Percentiles rank a stretch among this genome's conserved stretches.
These are phyloP conservation scores for Malassezia psittaci DNA, from an alignment of 1,284 basidiomycete genomes.

Conservation along the genomic window DNA sequence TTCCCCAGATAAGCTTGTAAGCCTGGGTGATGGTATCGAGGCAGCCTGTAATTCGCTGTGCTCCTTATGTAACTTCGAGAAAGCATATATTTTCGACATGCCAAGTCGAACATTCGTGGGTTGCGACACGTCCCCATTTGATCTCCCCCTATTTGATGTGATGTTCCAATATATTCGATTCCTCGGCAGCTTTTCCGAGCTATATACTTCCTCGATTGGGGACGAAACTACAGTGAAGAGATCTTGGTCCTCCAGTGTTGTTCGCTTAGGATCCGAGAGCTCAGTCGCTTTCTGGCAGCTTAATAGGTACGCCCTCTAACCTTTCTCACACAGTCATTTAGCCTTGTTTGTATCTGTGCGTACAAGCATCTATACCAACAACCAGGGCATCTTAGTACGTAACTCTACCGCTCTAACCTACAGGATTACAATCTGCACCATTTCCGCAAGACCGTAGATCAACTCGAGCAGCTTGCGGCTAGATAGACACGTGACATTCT, in stretches of 20 bases:
- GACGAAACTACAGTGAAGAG: background rate
- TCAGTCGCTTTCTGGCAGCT: conserved; percentile 79
- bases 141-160: conserved; percentile 72
- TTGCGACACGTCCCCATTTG: conserved; percentile 83
- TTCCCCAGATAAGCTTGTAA: background rate
- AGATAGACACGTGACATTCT: conserved; percentile 4
- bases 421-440: conserved; percentile 81
- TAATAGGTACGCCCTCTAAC: conserved; percentile 51
- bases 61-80: conserved; percentile 73
- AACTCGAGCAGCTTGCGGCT: conserved; percentile 39
- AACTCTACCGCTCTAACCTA: background rate
- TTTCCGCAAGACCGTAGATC: conserved; percentile 55
- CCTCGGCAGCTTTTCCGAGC: conserved; percentile 68
- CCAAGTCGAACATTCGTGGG: conserved; percentile 77
- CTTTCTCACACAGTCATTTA: conserved; percentile 48
- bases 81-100: conserved; percentile 84
- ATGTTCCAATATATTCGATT: conserved; percentile 85
- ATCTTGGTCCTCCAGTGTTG: conserved; percentile 35
- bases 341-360: conserved; percentile 72
- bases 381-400: conserved; percentile 60
- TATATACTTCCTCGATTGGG: conserved; percentile 65
- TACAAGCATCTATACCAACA: conserved; percentile 64
- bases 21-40: conserved; percentile 27
- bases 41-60: conserved; percentile 28
- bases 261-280: conserved; percentile 59